These are phyloP conservation scores for Lipomyces sp. DNA, from an alignment of 805 yeast genomes.

Conservation along the genomic window DNA sequence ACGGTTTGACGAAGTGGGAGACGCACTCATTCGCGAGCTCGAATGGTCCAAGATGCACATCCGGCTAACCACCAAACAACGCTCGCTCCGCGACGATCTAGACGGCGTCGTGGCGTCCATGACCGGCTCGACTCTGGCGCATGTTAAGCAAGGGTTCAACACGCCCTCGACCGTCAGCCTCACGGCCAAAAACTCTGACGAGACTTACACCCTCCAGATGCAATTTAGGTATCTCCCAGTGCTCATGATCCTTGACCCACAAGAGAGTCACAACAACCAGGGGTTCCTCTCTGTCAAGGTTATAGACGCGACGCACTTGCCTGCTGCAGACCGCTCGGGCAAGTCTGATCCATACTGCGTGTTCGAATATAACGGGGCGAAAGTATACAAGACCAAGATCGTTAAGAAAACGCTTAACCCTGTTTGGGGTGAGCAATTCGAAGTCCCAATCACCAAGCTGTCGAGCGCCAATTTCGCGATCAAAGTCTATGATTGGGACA, in stretches of 20 bases:
- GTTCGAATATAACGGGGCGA: slow-evolving; percentile 66
- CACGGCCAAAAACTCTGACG: slow-evolving; percentile 54
- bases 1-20: slow-evolving; percentile 63
- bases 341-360: slow-evolving; percentile 89
- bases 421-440: slow-evolving; percentile 76
- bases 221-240: slow-evolving; percentile 83
- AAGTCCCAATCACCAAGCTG: slow-evolving; percentile 63
- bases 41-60: slow-evolving; percentile 71
- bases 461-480: slow-evolving; percentile 62
- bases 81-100: slow-evolving; percentile 54
- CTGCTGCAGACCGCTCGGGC: slow-evolving; percentile 84
- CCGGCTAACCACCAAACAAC: slow-evolving; percentile 61
- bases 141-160: slow-evolving; percentile 68
- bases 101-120: slow-evolving; percentile 65
- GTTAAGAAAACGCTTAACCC: slow-evolving; percentile 89
- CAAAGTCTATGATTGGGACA: slow-evolving; percentile 86
- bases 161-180: slow-evolving; percentile 63
- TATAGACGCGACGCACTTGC: slow-evolving; percentile 66
- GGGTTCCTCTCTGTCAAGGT: slow-evolving; percentile 72
- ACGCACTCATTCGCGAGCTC: slow-evolving; percentile 74
- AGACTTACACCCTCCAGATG: slow-evolving; percentile 40
- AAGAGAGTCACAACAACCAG: slow-evolving; percentile 73
- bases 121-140: slow-evolving; percentile 66
- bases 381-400: slow-evolving; percentile 73
- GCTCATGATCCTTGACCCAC: slow-evolving; percentile 63